Evolutionary conservation across 768 basidiomycete genomes (phyloP), one percentile per base, ranked within the genome.

Genomic region (Dioszegia crocea): DNA sequence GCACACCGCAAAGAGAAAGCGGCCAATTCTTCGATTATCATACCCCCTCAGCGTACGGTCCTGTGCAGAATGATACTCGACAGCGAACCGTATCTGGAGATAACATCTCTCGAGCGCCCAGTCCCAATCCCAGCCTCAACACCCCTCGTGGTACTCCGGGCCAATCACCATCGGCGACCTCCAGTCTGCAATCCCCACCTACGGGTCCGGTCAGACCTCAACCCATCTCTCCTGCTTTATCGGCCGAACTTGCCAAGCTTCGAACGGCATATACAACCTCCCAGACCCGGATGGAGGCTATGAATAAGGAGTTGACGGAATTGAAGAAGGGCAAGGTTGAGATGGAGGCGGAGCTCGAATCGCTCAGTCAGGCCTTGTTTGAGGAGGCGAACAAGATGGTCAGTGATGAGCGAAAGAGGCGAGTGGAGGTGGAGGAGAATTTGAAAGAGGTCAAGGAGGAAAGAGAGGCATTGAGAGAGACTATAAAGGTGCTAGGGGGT

Each of bases 381-480:
- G 77, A 76, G 45, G 77, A 78, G 53, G 77, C 77, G 2, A 78
- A 78, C 64, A 72, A 73, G 70, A 77, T 78, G 75, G 77, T 78
- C 11, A 61, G 71, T 14, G 75, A 78, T 30, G 77, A 78, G 50
- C 55, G 76, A 23, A 64, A 66, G 53, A 63, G 62, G 30, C 38
- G 67, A 36, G 61, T 66, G 0, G 75, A 74, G 53, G 48, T 64
- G 59, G 75, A 76, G 59, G 73, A 76, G 26, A 64, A 62, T 21
- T 61, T 71, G 14, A 69, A 61, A 33, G 76, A 77, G 53, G 74
- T 69, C 23, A 65, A 63, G 24, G 68, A 59, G 60, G 71, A 73
- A 48, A 39, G 63, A 26, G 69, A 68, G 36, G 71, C 63, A 17
- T 49, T 68, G 36, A 62, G 56, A 48, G 45, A 66, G 62, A 71